Evolutionary conservation across 805 yeast genomes (phyloP), one percentile per base, ranked within the genome.

Genomic region (Yarrowia osloensis): DNA sequence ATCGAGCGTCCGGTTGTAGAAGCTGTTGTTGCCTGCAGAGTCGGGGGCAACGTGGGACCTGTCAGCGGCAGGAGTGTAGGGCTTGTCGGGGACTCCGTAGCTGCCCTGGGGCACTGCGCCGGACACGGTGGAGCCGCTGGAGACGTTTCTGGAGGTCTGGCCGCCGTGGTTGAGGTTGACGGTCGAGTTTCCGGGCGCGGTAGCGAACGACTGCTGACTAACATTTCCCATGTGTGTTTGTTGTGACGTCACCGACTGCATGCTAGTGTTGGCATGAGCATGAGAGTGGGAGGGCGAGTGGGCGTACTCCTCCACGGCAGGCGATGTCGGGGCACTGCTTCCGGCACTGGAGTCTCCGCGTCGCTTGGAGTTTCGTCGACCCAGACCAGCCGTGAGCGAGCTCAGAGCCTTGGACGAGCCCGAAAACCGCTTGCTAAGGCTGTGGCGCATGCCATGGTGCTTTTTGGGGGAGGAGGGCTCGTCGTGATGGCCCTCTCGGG

Each of bases 321-420:
- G 63, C 35, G 63, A 57, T 3, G 47, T 57, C 19, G 63, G 63
- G 28, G 47, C 37, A 12, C 49, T 39, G 35, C 37, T 19, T 11
- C 63, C 49, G 3, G 49, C 28, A 28, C 49, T 40, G n/a, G 63
- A 57, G 37, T 57, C 63, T n/a, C 63, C 63, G 13, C 63, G 63
- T 26, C 63, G 63, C 49, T 57, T 57, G 49, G 63, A 57, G 63
- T 57, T 57, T 12, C 63, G 63, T 19, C 63, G 47, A 5, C 49
- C 63, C 9, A 57, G 63, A 3, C 37, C 49, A 4, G 63, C n/a
- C n/a, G n/a, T 40, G 21, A 57, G 49, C 49, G 63, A 57, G 33
- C 63, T 57, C 37, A 57, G 39, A 7, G 63, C 63, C 63, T 57
- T 57, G 63, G 63, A 57, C 4, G 63, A 57, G 28, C 63, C 63